Evolutionary conservation across 139 green algal species (phyloP), one percentile per base, ranked within the genome.

Genomic region (Chlamydomonas applanata): DNA sequence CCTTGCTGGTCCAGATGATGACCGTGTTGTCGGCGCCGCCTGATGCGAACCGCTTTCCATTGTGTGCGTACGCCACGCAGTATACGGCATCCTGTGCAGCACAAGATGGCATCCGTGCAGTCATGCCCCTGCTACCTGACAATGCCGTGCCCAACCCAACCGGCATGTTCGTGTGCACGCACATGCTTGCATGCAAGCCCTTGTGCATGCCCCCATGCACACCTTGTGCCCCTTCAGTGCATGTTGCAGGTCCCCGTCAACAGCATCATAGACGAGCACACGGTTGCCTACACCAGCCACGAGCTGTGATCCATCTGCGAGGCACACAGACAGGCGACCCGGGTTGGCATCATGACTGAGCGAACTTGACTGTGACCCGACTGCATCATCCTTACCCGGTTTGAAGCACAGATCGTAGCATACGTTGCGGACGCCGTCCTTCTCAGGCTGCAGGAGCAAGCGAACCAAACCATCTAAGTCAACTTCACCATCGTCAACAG

Each of bases 1-100:
- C 86, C 85, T 92, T 94, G 83, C 71, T 89, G 22, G 89, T 95
- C 92, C 92, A 97, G 57, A 97, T 95, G 76, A 97, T 94, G 49
- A 97, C 84, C 0, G 85, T 95, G 61, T 91, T 93, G 81, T 97
- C 92, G 46, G 92, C 92, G 2, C 91, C 90, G 2, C 91, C 92
- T 24, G 88, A 93, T 14, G 92, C 92, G 79, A 97, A 94, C 24
- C 89, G 82, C 79, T 93, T 93, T 9, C 92, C 91, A 69, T 97
- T 91, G 62, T 74, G 57, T 0, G 90, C 82, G 30, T 93, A 97
- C 17, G 90, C 86, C 1, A 95, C 85, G 72, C 77, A 87, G 71
- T 96, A 95, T 1, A 97, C 90, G 34, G 87, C 69, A 32, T 93
- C 91, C 86, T 95, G 79, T 54, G 17, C 5, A 46, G 27, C 2